Base-by-base conservation (phyloP, 179 eudicot genomes). In the Patellifolia procumbens region DNA sequence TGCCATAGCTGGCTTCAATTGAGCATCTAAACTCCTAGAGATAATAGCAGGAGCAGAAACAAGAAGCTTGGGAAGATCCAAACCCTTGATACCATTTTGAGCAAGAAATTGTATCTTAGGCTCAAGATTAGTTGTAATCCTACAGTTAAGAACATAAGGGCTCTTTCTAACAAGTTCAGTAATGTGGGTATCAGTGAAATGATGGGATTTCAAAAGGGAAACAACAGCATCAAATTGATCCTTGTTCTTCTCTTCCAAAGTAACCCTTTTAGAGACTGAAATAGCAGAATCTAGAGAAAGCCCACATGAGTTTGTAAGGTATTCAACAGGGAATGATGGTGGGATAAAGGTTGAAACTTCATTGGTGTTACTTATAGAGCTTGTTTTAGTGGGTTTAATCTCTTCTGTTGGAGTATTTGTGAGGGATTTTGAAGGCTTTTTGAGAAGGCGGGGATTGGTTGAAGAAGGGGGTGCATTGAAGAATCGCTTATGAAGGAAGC, bases 261-360 rank as follows among this genome's bases (percentile, higher is more conserved):
- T 5, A 9, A 75, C 52, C 13, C 12, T 65, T 16, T 75, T 65
- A 9, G 72, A 51, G 4, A 52, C 62, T 26, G 72, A 35, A 35
- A 64, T 65, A 3, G 78, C 78, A 7, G 78, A 75, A 7, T 75
- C 58, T 9, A 64, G 39, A 3, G 78, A 39, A 65, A 75, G 63
- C 39, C 78, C 72, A 37, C 78, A 75, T 51, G 78, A 51, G 0
- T 52, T 75, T 0, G 32, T 34, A 1, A 75, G 63, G 78, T 75
- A 75, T 24, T 75, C 64, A 37, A 52, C 32, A 15, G 64, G 20
- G 1, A 75, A 75, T 13, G 72, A 55, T 55, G 26, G 19, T 29
- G 59, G 31, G 17, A 19, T 12, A 48, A 34, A 34, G 20, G 29
- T 43, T 5, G 2, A 42, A 42, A 42, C 12, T 5, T 42, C 53